Base-by-base conservation (phyloP, 1,139 yeast genomes). In the Magnusiomyces ingens region DNA sequence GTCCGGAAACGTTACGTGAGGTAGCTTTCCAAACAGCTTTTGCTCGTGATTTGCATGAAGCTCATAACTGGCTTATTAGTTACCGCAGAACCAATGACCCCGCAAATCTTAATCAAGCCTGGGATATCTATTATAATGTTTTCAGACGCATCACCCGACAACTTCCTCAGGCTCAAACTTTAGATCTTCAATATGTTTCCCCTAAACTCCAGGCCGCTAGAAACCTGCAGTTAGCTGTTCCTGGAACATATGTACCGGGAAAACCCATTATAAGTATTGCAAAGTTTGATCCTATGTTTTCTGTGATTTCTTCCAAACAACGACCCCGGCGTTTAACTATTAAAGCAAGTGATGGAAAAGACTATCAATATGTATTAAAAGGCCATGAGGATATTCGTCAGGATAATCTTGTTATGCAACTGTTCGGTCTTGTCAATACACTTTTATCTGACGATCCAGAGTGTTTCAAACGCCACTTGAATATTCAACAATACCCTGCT, bases 341-440 rank as follows among this genome's bases (percentile, higher is more conserved):
- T 52, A 76, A 77, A 59, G 99, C 98, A 17, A 85, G 88, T 64
- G 97, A 94, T 67, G 99, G 99, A 57, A 87, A 86, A 63, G 89
- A 84, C 43, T 89, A 94, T 65, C 85, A 79, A 61, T 94, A 82
- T 69, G 71, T 75, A 1, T 75, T 94, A 64, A 94, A 94, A 71
- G 99, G 98, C 1, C 99, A 94, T 66, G 99, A 94, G 71, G 99
- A 94, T 76, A 89, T 93, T 56, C 81, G 99, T 64, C 99, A 94
- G 68, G 99, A 94, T 72, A 89, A 90, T 65, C 77, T 94, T 67
- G 99, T 93, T 35, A 94, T 94, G 99, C 99, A 94, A 69, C 75
- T 94, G 62, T 93, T 94, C 70, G 98, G 98, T 0, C 75, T 94
- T 64, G 98, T 93, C 2, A 94, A 94, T 64, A 91, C 98, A 0